Evolutionary conservation across 139 green algal genomes (phyloP).

Genomic region (Eudorina sp.): DNA sequence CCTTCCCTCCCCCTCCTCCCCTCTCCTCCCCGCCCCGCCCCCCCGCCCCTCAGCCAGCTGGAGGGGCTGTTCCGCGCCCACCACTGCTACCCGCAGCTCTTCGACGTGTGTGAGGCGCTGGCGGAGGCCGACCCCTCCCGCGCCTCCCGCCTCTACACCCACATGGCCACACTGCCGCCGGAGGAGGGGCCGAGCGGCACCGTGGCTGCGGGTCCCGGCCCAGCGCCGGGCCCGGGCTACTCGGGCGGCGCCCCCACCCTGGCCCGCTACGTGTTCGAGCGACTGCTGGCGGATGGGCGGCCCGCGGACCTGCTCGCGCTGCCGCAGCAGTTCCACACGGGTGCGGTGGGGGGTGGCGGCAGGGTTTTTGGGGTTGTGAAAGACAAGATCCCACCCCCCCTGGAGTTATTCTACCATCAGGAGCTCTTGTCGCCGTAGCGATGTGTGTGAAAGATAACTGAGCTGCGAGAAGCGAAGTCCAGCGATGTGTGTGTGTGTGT

Average conservation of each 20-base stretch:
- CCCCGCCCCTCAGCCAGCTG: constrained; percentile 26
- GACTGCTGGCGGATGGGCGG: constrained; percentile 43
- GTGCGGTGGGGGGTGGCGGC: no score
- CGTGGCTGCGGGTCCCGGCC: not conserved
- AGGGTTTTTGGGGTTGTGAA: no score
- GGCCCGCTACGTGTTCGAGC: constrained; percentile 47
- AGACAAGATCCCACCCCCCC: no score
- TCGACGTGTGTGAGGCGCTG: constrained; percentile 44
- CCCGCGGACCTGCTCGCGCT: constrained; percentile 60
- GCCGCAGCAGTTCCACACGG: constrained; percentile 48
- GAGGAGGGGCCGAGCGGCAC: constrained; percentile 37
- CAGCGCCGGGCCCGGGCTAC: not conserved
- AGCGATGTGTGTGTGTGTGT: no score
- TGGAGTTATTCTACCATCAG: no score
- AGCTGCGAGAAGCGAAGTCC: no score
- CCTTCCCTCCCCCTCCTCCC: not conserved
- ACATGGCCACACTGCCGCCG: constrained; percentile 48
- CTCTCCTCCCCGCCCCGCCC: not conserved
- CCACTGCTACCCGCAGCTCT: constrained; percentile 62
- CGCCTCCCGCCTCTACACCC: constrained; percentile 42
- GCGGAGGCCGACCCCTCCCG: constrained; percentile 4
- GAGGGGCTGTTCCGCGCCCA: constrained; percentile 56
- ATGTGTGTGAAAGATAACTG: no score
- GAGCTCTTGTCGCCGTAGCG: no score
- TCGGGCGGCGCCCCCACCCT: constrained; percentile 40